A percentile compares a stretch with the other conserved stretches of the same genome.
Evolutionary conservation across 805 yeast genomes (phyloP).

Genomic region (Komagataella mondaviorum): DNA sequence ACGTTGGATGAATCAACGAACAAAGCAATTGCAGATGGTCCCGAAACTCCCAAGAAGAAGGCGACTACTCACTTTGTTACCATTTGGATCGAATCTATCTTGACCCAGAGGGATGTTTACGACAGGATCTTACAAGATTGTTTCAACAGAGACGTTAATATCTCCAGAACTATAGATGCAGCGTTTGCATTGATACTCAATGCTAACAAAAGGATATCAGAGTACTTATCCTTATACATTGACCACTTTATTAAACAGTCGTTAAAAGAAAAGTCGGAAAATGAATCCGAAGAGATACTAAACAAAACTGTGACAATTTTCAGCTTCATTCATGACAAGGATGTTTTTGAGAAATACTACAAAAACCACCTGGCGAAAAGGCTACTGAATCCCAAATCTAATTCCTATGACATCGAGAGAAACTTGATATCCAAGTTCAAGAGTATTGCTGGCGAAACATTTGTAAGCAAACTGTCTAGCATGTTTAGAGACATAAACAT

Average conservation of each 20-base stretch:
- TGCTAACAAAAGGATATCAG: slow-evolving; percentile 30
- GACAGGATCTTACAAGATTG: slow-evolving; percentile 31
- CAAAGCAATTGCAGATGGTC: slow-evolving; percentile 6
- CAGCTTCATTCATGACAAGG: slow-evolving; percentile 66
- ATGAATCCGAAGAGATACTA: slow-evolving; percentile 32
- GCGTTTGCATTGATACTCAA: slow-evolving; percentile 55
- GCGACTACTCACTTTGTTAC: slow-evolving; percentile 40
- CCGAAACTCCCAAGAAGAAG: slow-evolving; percentile 15
- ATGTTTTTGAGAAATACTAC: slow-evolving; percentile 72
- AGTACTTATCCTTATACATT: slow-evolving; percentile 40
- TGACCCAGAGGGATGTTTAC: slow-evolving; percentile 37
- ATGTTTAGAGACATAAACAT: slow-evolving; percentile 73
- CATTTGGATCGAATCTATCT: slow-evolving; percentile 51
- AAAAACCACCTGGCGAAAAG: slow-evolving; percentile 81
- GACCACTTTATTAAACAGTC: slow-evolving; percentile 43
- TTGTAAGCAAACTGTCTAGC: slow-evolving; percentile 68
- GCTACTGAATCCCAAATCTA: slow-evolving; percentile 33
- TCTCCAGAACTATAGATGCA: slow-evolving; percentile 42
- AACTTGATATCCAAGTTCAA: slow-evolving; percentile 51
- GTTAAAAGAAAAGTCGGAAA: slow-evolving; percentile 30
- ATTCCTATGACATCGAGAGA: slow-evolving; percentile 53
- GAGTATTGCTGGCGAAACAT: slow-evolving; percentile 68
- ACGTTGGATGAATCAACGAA: slow-evolving; percentile 13
- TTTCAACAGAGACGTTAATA: slow-evolving; percentile 31
- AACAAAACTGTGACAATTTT: slow-evolving; percentile 48